These are phyloP conservation scores for Debaryomyces prosopidis DNA, from an alignment of 805 yeast genomes.

Conservation along the genomic window DNA sequence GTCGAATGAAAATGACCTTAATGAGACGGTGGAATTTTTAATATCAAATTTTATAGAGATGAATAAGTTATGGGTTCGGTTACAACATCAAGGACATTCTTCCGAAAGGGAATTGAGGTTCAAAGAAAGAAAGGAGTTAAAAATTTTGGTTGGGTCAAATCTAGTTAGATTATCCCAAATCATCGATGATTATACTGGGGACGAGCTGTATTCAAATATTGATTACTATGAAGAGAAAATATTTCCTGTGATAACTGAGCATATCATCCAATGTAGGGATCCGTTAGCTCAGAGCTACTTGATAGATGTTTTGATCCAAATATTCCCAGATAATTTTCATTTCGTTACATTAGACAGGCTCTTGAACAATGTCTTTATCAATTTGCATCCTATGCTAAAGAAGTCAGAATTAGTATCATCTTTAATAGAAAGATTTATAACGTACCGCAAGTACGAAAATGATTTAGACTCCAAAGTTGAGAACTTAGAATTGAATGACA, in stretches of 20 bases:
- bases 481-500: slow-evolving; percentile 10
- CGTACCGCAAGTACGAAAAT: slow-evolving; percentile 35
- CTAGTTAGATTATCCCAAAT: slow-evolving; percentile 85
- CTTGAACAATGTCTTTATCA: slow-evolving; percentile 58
- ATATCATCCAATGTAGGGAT: slow-evolving; percentile 89
- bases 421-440: slow-evolving; percentile 69
- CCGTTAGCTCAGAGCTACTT: slow-evolving; percentile 89
- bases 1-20: slow-evolving; percentile 38
- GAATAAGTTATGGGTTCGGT: slow-evolving; percentile 97
- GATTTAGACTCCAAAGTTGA: slow-evolving; percentile 13
- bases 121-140: slow-evolving; percentile 82
- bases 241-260: slow-evolving; percentile 82
- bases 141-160: slow-evolving; percentile 90
- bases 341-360: slow-evolving; percentile 67
- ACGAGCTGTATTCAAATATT: slow-evolving; percentile 33
- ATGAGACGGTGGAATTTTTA: slow-evolving; percentile 75
- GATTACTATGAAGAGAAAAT: slow-evolving; percentile 48
- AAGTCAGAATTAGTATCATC: slow-evolving; percentile 66
- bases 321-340: slow-evolving; percentile 93
- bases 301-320: slow-evolving; percentile 88
- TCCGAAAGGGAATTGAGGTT: slow-evolving; percentile 73
- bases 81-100: slow-evolving; percentile 94
- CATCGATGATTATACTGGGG: slow-evolving; percentile 63
- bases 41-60: slow-evolving; percentile 90
- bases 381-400: slow-evolving; percentile 70